phyloP scores from a whole-genome alignment of 495 filamentous ascomycete species.

The Xylaria grammica region DNA sequence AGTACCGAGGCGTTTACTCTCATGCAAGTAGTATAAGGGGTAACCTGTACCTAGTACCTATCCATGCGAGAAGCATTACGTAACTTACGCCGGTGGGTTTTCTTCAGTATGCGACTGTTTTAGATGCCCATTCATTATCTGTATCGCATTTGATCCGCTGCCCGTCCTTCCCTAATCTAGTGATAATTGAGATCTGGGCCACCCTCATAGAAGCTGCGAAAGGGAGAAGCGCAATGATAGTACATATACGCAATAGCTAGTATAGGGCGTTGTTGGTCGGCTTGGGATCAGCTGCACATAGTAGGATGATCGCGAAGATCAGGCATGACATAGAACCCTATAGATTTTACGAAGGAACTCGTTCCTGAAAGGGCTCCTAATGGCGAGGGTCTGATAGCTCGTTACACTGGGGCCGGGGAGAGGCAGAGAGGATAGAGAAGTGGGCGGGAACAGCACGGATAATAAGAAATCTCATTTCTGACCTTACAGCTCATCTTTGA shows the following conservation, averaged over 20 bases:
- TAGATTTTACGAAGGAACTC: too few species aligned
- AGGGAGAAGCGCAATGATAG: not conserved
- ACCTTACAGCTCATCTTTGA: slow-evolving; percentile 49
- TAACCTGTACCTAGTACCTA: not conserved
- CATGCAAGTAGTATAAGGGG: not conserved
- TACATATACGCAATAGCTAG: not conserved
- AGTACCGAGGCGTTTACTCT: too few species aligned
- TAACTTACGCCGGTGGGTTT: not conserved
- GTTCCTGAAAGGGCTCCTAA: not conserved
- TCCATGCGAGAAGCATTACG: not conserved
- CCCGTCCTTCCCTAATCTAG: not conserved
- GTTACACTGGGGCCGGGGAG: not conserved
- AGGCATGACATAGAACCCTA: too few species aligned
- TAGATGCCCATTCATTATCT: not conserved
- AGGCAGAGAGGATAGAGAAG: not conserved
- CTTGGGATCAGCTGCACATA: not conserved
- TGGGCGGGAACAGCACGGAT: slow-evolving; percentile 8
- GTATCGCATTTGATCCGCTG: not conserved
- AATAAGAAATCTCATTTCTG: slow-evolving; percentile 14
- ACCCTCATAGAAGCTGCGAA: not conserved
- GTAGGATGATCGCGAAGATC: not conserved
- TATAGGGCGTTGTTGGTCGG: not conserved
- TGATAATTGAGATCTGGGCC: not conserved
- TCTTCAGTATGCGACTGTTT: not conserved
- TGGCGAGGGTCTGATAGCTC: not conserved